Conservation (phyloP, 768 basidiomycete genomes). For the Fistulinella prunicolor region DNA sequence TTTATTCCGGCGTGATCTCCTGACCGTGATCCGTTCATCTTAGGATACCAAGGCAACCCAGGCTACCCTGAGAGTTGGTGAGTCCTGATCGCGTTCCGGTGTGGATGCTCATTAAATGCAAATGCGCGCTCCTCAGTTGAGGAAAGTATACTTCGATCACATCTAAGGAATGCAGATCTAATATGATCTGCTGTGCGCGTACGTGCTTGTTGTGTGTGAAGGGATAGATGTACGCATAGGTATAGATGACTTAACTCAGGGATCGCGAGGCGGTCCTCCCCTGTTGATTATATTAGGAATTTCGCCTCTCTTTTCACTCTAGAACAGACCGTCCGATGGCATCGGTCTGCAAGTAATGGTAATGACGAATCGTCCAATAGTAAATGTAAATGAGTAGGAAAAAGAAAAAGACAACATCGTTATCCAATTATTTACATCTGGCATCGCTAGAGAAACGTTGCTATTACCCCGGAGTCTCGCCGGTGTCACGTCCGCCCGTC, state of each 20-base stretch:
- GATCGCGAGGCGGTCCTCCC: not conserved
- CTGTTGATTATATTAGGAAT: no score
- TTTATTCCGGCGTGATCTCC: not conserved
- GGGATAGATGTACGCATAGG: not conserved
- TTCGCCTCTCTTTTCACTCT: no score
- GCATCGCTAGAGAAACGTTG: not conserved
- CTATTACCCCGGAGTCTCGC: constrained; percentile 3
- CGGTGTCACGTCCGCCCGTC: constrained; percentile 32
- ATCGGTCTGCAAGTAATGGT: no score
- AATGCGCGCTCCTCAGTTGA: constrained; percentile 44
- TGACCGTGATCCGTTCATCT: constrained; percentile 10
- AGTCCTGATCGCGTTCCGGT: constrained; percentile 21
- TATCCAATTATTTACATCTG: not conserved
- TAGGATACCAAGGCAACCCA: constrained; percentile 78
- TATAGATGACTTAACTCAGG: no score
- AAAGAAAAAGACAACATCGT: no score
- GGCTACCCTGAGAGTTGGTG: constrained; percentile 64
- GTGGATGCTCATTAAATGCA: constrained; percentile 4
- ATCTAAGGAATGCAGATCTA: constrained; percentile 67
- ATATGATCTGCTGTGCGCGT: constrained; percentile 39
- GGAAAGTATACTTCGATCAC: constrained; percentile 69
- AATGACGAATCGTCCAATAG: no score
- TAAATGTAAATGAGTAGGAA: no score
- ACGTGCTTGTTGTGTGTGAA: constrained; percentile 1
- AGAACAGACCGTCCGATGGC: no score